These are phyloP conservation scores for Nematodospora anomalae DNA, from an alignment of 1,139 yeast species.

Conservation along the genomic window DNA sequence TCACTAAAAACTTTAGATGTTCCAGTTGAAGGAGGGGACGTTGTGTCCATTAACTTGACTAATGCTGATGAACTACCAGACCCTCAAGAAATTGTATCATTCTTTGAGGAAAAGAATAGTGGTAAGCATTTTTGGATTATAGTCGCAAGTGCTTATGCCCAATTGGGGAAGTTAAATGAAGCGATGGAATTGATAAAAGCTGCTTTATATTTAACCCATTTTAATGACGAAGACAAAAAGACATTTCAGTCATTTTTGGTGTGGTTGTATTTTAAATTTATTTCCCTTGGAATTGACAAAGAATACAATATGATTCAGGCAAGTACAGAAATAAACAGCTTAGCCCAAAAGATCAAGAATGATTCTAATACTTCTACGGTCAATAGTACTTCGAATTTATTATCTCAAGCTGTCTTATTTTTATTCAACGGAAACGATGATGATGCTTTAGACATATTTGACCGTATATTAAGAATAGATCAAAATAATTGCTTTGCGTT, in stretches of 20 bases:
- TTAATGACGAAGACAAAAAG: conserved; percentile 48
- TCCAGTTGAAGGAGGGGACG: conserved; percentile 72
- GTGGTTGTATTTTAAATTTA: conserved; percentile 64
- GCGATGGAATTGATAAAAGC: conserved; percentile 63
- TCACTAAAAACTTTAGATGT: conserved; percentile 51
- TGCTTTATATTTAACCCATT: conserved; percentile 48
- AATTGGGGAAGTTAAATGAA: conserved; percentile 56
- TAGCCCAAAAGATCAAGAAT: conserved; percentile 17
- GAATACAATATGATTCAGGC: conserved; percentile 26
- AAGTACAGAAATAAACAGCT: conserved; percentile 20
- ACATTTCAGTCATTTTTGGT: conserved; percentile 63
- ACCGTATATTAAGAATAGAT: conserved; percentile 50
- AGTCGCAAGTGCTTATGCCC: conserved; percentile 78
- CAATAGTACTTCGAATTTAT: conserved; percentile 40
- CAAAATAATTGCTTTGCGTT: conserved; percentile 71
- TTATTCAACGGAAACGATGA: conserved; percentile 54
- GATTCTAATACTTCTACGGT: conserved; percentile 17
- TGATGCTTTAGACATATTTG: conserved; percentile 65
- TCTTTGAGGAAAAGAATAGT: conserved; percentile 78
- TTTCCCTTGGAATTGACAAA: conserved; percentile 27
- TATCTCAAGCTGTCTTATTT: conserved; percentile 59
- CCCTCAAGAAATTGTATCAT: conserved; percentile 72
- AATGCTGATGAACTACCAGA: conserved; percentile 78
- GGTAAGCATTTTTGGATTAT: conserved; percentile 79
- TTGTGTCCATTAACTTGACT: conserved; percentile 64